A percentile compares a stretch with the other conserved stretches of the same genome.
These are phyloP conservation scores for Colletotrichum cuscutae DNA, from an alignment of 2,329 filamentous ascomycete genomes.

Conservation along the genomic window DNA sequence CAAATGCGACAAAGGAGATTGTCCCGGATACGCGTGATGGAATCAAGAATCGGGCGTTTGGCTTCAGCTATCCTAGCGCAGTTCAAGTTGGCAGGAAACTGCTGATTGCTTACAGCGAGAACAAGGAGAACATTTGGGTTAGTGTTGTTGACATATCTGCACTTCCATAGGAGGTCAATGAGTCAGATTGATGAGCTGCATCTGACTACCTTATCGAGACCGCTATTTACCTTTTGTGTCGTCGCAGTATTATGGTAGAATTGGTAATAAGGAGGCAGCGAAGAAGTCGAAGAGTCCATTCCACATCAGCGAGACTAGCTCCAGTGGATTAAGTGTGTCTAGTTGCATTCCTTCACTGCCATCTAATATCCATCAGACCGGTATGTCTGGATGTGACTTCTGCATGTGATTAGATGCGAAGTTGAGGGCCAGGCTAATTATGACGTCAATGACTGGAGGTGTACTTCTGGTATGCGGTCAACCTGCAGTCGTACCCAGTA, in stretches of 20 bases:
- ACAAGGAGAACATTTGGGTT: slow-evolving; percentile 43
- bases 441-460: background rate
- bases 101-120: slow-evolving; percentile 40
- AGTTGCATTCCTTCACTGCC: background rate
- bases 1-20: slow-evolving; percentile 36
- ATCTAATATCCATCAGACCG: background rate
- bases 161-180: slow-evolving; percentile 8
- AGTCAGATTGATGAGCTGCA: too few species aligned
- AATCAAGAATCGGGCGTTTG: slow-evolving; percentile 36
- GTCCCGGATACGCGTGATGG: slow-evolving; percentile 39
- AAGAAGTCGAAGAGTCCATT: too few species aligned
- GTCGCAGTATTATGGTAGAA: too few species aligned
- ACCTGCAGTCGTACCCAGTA: too few species aligned
- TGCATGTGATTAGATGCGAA: too few species aligned
- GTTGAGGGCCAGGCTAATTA: too few species aligned
- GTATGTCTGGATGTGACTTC: background rate
- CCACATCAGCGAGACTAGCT: too few species aligned
- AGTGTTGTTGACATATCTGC: slow-evolving; percentile 36
- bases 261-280: too few species aligned
- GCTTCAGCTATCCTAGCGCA: slow-evolving; percentile 40
- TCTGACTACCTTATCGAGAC: too few species aligned
- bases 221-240: too few species aligned
- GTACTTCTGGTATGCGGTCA: too few species aligned
- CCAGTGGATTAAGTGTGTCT: too few species aligned
- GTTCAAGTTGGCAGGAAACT: slow-evolving; percentile 37